These are phyloP conservation scores for Lactarius pseudohatsudake DNA, from an alignment of 768 basidiomycete species.

Conservation along the genomic window DNA sequence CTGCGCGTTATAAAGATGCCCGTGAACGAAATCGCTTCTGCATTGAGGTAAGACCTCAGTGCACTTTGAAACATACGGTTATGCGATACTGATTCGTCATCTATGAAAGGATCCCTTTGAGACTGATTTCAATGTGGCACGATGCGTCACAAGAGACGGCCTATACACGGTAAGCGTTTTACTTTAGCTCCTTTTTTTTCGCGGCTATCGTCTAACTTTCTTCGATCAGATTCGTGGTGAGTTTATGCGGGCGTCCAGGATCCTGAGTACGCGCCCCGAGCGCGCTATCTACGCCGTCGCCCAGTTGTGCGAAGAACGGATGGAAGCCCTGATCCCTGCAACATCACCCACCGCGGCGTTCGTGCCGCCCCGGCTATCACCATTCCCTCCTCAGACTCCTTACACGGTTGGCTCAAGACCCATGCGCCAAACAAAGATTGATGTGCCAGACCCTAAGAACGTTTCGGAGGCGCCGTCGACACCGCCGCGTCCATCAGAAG, in stretches of 20 bases:
- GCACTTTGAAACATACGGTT: neutral
- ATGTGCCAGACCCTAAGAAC: conserved; percentile 40
- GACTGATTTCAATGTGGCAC: conserved; percentile 91
- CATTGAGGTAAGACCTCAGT: conserved; percentile 67
- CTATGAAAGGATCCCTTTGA: conserved; percentile 87
- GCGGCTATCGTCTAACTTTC: conserved; percentile 11
- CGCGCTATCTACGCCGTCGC: conserved; percentile 80
- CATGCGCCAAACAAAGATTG: conserved; percentile 47
- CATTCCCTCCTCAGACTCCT: conserved; percentile 64
- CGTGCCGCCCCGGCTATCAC: conserved; percentile 44
- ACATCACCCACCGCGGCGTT: conserved; percentile 45
- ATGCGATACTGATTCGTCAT: neutral
- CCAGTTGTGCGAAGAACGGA: conserved; percentile 89
- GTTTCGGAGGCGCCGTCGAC: conserved; percentile 51
- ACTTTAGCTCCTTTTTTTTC: neutral
- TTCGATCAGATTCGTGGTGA: conserved; percentile 86
- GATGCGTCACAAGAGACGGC: conserved; percentile 96
- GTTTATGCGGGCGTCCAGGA: conserved; percentile 93
- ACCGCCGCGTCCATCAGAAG: conserved; percentile 27
- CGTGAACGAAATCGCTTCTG: conserved; percentile 93
- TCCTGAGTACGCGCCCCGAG: conserved; percentile 76
- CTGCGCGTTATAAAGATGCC: conserved; percentile 57
- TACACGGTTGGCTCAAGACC: conserved; percentile 66
- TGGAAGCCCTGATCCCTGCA: conserved; percentile 57
- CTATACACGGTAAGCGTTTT: conserved; percentile 74